Base-by-base conservation (phyloP, 768 basidiomycete species). In the Hygrophorus pudorinus region DNA sequence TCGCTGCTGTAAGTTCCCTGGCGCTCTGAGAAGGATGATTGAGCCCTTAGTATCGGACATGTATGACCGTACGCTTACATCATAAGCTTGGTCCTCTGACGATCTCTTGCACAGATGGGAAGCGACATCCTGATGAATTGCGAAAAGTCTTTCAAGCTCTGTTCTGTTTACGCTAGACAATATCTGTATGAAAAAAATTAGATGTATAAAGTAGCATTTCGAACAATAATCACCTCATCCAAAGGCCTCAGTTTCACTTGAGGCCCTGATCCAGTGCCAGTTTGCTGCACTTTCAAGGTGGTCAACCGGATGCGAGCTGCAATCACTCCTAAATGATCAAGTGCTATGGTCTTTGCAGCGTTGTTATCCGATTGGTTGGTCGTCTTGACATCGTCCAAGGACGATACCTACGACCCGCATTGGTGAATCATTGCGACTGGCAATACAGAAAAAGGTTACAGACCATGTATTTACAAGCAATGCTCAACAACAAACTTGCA, bases 301-400 rank as follows among this genome's bases (percentile, higher is more conserved):
- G 75, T 81, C 0, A 74, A 64, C 27, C 85, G 75, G 33, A 98
- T 72, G 33, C 79, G 76, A 3, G 91, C 85, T 17, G 86, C 92
- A 42, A 99, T 88, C n/a, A 82, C 72, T 8, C 96, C 96, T 0
- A 99, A 68, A 61, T 98, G 89, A 57, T 99, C 96, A 29, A 98
- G 68, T 0, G 92, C 88, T 50, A 96, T 81, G 1, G 79, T 80
- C 60, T 92, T 94, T 0, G 84, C 80, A 0, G 89, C 88, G 53
- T 87, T 92, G 30, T 71, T 78, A 55, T 98, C 96, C 3, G 67
- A 65, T 27, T 76, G 72, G 12, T 65, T 67, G 12, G 70, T 70
- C 4, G 76, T 73, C 55, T 90, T 91, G 30, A 82, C 69, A 52
- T 96, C 91, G 45, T 91, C 85, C 21, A 97, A 63, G 0, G 84